Evolutionary conservation across 106 monocot genomes (phyloP).

Genomic region (Amphibolis antarctica): DNA sequence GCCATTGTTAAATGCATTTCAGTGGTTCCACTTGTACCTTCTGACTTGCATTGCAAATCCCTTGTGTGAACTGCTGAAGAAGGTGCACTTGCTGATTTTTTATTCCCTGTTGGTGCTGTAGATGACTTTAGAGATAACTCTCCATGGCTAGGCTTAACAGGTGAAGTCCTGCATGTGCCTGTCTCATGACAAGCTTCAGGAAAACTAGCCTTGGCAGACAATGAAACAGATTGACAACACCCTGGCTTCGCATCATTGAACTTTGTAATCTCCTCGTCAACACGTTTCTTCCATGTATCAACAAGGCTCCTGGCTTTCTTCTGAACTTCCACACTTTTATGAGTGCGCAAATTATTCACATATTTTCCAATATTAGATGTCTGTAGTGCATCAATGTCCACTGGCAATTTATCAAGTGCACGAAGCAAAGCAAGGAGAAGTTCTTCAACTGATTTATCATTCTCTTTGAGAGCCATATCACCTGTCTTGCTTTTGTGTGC

Average conservation of each 20-base stretch:
- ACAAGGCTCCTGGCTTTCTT: slow-evolving; percentile 77
- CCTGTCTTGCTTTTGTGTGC: slow-evolving; percentile 58
- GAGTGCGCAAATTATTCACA: slow-evolving; percentile 69
- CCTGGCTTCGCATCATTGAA: slow-evolving; percentile 45
- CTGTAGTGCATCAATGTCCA: slow-evolving; percentile 68
- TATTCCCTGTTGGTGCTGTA: slow-evolving; percentile 16
- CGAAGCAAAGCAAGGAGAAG: slow-evolving; percentile 59
- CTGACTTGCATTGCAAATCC: slow-evolving; percentile 21
- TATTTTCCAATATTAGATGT: slow-evolving; percentile 78
- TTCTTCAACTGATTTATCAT: slow-evolving; percentile 60
- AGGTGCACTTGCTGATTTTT: slow-evolving; percentile 23
- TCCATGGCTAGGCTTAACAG: slow-evolving; percentile 26
- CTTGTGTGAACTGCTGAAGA: slow-evolving; percentile 15
- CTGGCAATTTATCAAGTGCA: slow-evolving; percentile 78
- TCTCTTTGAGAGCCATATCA: slow-evolving; percentile 53
- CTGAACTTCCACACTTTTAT: slow-evolving; percentile 71
- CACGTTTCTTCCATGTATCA: slow-evolving; percentile 90
- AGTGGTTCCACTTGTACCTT: slow-evolving; percentile 20
- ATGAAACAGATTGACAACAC: slow-evolving; percentile 27
- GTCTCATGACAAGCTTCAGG: slow-evolving; percentile 10
- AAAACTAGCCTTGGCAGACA: slow-evolving; percentile 37
- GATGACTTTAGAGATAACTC: slow-evolving; percentile 27
- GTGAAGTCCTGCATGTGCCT: slow-evolving; percentile 20
- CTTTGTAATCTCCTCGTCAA: slow-evolving; percentile 70
- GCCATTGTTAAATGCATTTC: slow-evolving; percentile 32